These are phyloP conservation scores for Oryza glaberrima DNA, from an alignment of 176 grass and related monocot species.

Conservation along the genomic window DNA sequence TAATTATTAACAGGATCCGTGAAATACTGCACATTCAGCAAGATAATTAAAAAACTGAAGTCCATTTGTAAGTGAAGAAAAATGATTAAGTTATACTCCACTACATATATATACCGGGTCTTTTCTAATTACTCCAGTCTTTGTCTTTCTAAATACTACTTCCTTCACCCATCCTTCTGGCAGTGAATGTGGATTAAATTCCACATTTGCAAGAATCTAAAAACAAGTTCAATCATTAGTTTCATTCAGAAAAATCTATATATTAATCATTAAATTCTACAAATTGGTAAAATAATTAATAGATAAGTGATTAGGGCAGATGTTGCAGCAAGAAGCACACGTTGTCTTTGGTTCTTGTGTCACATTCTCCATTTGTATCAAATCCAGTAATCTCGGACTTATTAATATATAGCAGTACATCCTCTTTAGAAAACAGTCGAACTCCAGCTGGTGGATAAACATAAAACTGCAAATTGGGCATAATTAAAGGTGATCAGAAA, in stretches of 20 bases:
- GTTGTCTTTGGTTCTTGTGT: conserved; percentile 28
- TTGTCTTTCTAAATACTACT: conserved; percentile 41
- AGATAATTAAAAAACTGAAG: neutral
- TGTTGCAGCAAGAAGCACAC: conserved; percentile 15
- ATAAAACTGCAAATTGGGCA: conserved; percentile 40
- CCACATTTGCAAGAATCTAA: conserved; percentile 50
- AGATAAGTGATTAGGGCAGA: neutral
- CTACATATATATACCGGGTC: conserved; percentile 40
- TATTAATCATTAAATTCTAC: neutral
- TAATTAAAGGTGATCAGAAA: neutral
- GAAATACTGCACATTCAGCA: conserved; percentile 46
- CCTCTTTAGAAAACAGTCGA: conserved; percentile 40
- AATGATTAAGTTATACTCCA: neutral
- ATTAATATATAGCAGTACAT: conserved; percentile 46
- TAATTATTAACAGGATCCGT: conserved; percentile 42
- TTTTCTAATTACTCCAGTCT: conserved; percentile 32
- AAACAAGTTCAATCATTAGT: neutral
- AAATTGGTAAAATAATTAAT: neutral
- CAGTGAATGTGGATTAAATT: conserved; percentile 41
- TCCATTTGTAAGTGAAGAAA: neutral
- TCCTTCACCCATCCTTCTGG: conserved; percentile 55
- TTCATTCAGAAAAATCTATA: neutral
- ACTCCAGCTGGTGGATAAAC: conserved; percentile 13
- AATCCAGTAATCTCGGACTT: conserved; percentile 12
- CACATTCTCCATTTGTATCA: conserved; percentile 38